Evolutionary conservation across 148 eudicot species (phyloP).

Genomic region (Fagopyrum homotropicum): DNA sequence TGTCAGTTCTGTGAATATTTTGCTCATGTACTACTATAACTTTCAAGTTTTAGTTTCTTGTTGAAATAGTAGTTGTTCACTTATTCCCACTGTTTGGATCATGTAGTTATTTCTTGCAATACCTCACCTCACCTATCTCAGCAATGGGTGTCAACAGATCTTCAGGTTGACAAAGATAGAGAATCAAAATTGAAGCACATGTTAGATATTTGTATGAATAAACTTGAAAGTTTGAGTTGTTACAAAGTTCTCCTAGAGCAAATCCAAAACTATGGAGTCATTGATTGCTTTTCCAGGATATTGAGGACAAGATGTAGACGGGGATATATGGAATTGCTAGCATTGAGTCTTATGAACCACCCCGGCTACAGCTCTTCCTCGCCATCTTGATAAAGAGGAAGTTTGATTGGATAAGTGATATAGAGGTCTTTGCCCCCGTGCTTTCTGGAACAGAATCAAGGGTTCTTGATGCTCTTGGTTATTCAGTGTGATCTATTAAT

Average conservation of each 20-base stretch:
- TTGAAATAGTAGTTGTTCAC: no score
- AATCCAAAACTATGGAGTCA: constrained; percentile 31
- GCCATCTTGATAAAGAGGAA: constrained; percentile 65
- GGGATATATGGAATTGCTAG: constrained; percentile 80
- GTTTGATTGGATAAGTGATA: constrained; percentile 57
- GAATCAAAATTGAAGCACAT: constrained; percentile 49
- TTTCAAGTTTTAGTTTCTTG: no score
- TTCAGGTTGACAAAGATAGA: constrained; percentile 29
- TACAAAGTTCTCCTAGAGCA: constrained; percentile 41
- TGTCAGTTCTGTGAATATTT: no score
- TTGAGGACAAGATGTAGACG: constrained; percentile 55
- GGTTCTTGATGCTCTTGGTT: constrained; percentile 57
- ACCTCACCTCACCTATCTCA: neutral
- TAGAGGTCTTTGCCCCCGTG: constrained; percentile 77
- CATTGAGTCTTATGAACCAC: constrained; percentile 63
- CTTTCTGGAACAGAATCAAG: constrained; percentile 54
- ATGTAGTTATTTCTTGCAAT: neutral
- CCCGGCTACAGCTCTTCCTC: constrained; percentile 66
- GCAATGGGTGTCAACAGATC: constrained; percentile 47
- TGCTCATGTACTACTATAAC: no score
- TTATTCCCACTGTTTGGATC: neutral
- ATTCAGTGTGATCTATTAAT: constrained; percentile 49
- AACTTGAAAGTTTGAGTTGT: constrained; percentile 48
- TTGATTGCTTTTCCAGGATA: constrained; percentile 31
- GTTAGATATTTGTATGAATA: constrained; percentile 40